Conservation (phyloP, 129 eudicot genomes). For the Arctium lappa region DNA sequence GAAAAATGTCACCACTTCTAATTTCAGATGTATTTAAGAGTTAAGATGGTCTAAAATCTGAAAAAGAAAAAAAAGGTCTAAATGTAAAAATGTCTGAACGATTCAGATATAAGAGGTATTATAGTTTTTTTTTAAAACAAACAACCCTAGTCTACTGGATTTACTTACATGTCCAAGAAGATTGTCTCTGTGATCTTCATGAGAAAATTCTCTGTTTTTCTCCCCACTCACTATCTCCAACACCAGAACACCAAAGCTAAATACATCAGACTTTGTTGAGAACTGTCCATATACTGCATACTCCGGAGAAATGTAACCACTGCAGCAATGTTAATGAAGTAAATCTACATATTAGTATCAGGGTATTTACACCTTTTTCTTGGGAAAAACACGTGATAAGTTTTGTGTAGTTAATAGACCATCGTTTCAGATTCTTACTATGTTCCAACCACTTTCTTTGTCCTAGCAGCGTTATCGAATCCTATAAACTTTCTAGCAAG, state of each 20-base stretch:
- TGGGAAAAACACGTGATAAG: neutral
- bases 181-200: conserved; percentile 34
- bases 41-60: too few species aligned
- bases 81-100: too few species aligned
- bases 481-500: conserved; percentile 42
- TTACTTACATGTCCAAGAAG: conserved; percentile 17
- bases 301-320: conserved; percentile 48
- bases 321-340: neutral
- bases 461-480: conserved; percentile 29
- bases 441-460: conserved; percentile 50
- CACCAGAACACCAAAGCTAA: conserved; percentile 45
- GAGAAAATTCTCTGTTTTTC: conserved; percentile 40
- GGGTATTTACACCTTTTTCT: neutral
- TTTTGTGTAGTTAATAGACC: neutral
- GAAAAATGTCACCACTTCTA: too few species aligned
- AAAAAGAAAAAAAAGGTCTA: too few species aligned
- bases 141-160: neutral
- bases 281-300: conserved; percentile 43
- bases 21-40: too few species aligned
- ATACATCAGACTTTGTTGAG: conserved; percentile 47
- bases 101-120: too few species aligned
- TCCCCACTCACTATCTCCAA: conserved; percentile 44
- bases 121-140: too few species aligned
- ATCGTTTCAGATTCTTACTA: conserved; percentile 26
- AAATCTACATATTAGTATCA: neutral